Conservation (phyloP, 169 alveolate species). For the Toxoplasma gondii region DNA sequence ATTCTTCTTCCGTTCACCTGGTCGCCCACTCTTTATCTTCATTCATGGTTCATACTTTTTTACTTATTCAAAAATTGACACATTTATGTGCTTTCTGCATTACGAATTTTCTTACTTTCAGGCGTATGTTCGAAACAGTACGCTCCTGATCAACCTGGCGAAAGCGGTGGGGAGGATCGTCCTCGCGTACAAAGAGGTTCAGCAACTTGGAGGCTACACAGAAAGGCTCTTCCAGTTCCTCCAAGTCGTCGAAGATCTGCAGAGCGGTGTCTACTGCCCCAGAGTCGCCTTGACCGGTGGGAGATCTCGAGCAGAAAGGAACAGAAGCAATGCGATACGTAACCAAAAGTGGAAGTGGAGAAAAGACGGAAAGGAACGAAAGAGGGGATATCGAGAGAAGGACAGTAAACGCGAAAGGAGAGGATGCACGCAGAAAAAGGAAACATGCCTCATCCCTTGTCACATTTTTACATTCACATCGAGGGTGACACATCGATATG, state of each 20-base stretch:
- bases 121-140: slow-evolving; percentile 86
- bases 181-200: slow-evolving; percentile 85
- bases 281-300: not conserved
- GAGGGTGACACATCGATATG: not conserved
- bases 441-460: not conserved
- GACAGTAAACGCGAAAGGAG: not conserved
- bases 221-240: slow-evolving; percentile 77
- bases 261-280: slow-evolving; percentile 71
- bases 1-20: too few relatives aligned
- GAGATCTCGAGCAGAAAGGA: too few relatives aligned
- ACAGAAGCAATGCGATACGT: too few relatives aligned
- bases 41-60: too few relatives aligned
- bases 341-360: not conserved
- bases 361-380: not conserved
- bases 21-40: too few relatives aligned
- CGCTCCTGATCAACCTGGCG: slow-evolving; percentile 85
- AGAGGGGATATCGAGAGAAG: not conserved
- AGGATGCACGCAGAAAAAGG: not conserved
- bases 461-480: not conserved
- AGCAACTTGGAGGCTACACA: slow-evolving; percentile 87
- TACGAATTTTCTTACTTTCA: slow-evolving; percentile 49
- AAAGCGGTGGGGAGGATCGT: slow-evolving; percentile 89
- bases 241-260: slow-evolving; percentile 81
- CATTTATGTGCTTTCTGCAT: not conserved
- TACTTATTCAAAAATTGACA: not conserved